phyloP scores from a whole-genome alignment of 2,329 filamentous ascomycete genomes.

The Malbranchea zuffiana region DNA sequence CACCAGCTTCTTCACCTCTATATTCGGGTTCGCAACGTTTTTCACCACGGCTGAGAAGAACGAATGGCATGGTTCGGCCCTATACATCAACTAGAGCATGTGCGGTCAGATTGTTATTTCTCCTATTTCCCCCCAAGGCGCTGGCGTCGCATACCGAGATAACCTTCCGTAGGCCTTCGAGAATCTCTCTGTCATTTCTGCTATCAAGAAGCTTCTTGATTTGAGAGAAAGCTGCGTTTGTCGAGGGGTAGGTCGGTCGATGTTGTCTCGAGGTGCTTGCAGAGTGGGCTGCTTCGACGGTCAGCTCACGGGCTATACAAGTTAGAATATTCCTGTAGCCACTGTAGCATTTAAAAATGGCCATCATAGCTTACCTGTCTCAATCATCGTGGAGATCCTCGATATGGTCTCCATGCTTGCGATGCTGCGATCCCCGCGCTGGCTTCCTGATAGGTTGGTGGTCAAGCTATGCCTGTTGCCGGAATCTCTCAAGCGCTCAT shows the following conservation, averaged over 20 bases:
- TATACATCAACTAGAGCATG: constrained; percentile 89
- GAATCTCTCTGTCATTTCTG: constrained; percentile 79
- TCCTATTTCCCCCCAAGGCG: background rate
- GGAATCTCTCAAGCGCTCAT: too few relatives aligned
- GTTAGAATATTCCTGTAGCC: too few relatives aligned
- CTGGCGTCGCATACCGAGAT: constrained; percentile 53
- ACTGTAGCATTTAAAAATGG: background rate
- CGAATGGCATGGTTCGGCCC: constrained; percentile 71
- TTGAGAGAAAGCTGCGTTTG: constrained; percentile 64
- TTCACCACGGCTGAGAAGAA: constrained; percentile 99
- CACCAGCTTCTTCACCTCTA: constrained; percentile 95
- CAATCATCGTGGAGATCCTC: constrained; percentile 83
- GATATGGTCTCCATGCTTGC: constrained; percentile 83
- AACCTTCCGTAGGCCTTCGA: constrained; percentile 82
- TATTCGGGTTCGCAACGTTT: constrained; percentile 85
- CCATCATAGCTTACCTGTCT: constrained; percentile 57
- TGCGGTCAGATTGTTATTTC: constrained; percentile 8
- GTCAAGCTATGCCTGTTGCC: too few relatives aligned
- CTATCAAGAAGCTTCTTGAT: constrained; percentile 94
- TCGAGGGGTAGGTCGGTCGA: constrained; percentile 49
- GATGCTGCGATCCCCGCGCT: too few relatives aligned
- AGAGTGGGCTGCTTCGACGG: constrained; percentile 88
- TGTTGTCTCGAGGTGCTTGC: constrained; percentile 49
- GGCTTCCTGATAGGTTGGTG: too few relatives aligned
- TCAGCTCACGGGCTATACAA: constrained; percentile 76